Evolutionary conservation across 192 early-diverging fungal species (phyloP).

Genomic region (Pilaira anomala): DNA sequence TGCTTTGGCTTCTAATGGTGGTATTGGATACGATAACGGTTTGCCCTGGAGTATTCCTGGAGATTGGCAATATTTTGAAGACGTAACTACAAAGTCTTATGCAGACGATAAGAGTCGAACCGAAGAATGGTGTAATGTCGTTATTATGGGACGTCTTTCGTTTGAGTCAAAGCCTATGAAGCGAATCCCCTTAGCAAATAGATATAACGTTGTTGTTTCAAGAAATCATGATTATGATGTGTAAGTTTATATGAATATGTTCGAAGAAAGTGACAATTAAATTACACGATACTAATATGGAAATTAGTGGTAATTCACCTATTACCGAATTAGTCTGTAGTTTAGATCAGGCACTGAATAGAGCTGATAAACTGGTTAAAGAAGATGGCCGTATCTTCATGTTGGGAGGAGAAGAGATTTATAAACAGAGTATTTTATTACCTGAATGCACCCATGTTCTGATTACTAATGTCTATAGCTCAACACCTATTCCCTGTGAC

Average conservation of each 20-base stretch:
- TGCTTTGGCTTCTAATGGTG: slow-evolving; percentile 57
- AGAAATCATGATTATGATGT: slow-evolving; percentile 45
- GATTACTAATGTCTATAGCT: slow-evolving; percentile 59
- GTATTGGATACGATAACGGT: slow-evolving; percentile 68
- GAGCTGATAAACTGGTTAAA: slow-evolving; percentile 37
- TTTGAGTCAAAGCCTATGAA: slow-evolving; percentile 85
- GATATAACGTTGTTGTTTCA: slow-evolving; percentile 85
- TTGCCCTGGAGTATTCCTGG: slow-evolving; percentile 82
- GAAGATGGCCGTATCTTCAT: slow-evolving; percentile 58
- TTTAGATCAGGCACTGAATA: slow-evolving; percentile 9
- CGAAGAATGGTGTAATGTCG: slow-evolving; percentile 56
- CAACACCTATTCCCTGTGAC: slow-evolving; percentile 61
- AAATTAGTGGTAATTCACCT: background rate
- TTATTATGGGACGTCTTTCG: slow-evolving; percentile 89
- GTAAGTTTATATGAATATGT: background rate
- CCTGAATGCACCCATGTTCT: slow-evolving; percentile 58
- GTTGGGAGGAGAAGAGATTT: slow-evolving; percentile 75
- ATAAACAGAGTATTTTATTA: slow-evolving; percentile 61
- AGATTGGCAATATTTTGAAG: slow-evolving; percentile 79
- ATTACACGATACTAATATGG: background rate
- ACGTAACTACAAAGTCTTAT: slow-evolving; percentile 52
- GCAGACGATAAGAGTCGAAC: no score
- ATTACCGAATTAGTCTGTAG: slow-evolving; percentile 1
- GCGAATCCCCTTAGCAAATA: slow-evolving; percentile 67
- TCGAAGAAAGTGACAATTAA: background rate